phyloP scores from a whole-genome alignment of 495 filamentous ascomycete genomes.

The Tetracladium setigerum region DNA sequence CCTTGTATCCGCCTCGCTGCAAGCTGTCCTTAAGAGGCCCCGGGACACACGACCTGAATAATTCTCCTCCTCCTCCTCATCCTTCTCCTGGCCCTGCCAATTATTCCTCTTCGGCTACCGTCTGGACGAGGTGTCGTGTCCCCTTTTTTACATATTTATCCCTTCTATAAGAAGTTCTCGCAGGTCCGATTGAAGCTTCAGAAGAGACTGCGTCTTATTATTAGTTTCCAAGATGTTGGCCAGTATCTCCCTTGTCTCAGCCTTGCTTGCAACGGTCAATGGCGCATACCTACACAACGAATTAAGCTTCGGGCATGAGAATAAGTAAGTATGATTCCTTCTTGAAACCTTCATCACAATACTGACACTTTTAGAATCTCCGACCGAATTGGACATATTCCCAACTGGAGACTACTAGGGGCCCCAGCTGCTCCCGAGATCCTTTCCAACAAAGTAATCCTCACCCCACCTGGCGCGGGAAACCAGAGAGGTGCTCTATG shows the following conservation, averaged over 20 bases:
- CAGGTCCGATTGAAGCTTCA: constrained; percentile 9
- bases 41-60: constrained; percentile 1
- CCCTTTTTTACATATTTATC: too few species aligned
- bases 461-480: constrained; percentile 84
- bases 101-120: too few species aligned
- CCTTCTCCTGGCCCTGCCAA: too few species aligned
- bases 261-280: constrained; percentile 46
- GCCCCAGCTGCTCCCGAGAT: constrained; percentile 63
- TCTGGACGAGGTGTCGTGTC: too few species aligned
- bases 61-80: too few species aligned
- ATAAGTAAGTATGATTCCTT: constrained; percentile 39
- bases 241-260: constrained; percentile 25
- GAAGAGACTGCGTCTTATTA: background rate
- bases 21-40: constrained; percentile 22
- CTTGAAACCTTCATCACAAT: background rate
- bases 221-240: constrained; percentile 5
- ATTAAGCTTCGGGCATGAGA: constrained; percentile 71
- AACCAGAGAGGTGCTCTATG: constrained; percentile 79
- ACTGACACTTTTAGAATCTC: constrained; percentile 14
- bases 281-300: constrained; percentile 53
- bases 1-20: constrained; percentile 15
- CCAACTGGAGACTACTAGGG: constrained; percentile 47
- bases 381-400: constrained; percentile 13
- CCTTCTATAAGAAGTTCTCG: background rate
- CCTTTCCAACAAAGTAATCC: constrained; percentile 83